phyloP scores from a whole-genome alignment of 1,284 basidiomycete species.

The Phellopilus nigrolimitatus region DNA sequence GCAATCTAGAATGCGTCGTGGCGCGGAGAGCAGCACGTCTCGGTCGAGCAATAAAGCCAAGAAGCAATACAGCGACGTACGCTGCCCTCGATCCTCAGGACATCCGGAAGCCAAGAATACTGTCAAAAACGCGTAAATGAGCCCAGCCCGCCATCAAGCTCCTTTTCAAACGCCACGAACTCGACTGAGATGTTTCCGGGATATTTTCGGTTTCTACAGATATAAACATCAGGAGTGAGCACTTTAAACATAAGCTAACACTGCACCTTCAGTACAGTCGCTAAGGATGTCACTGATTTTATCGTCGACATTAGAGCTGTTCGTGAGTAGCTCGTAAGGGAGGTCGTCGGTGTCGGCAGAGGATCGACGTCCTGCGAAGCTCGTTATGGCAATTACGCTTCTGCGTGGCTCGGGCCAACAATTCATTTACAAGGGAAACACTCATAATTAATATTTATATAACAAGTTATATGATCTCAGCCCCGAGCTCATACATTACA shows the following conservation, averaged over 20 bases:
- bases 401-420: too few relatives aligned
- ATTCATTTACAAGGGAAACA: too few relatives aligned
- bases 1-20: slow-evolving; percentile 47
- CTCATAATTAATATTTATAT: too few relatives aligned
- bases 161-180: slow-evolving; percentile 12
- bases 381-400: background rate
- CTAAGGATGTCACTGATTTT: slow-evolving; percentile 20
- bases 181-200: slow-evolving; percentile 23
- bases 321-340: slow-evolving; percentile 8
- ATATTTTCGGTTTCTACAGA: slow-evolving; percentile 21
- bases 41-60: slow-evolving; percentile 4
- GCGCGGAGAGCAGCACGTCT: background rate
- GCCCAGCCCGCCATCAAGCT: background rate
- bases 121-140: slow-evolving; percentile 29
- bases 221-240: background rate
- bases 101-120: slow-evolving; percentile 89
- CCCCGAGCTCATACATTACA: too few relatives aligned
- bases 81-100: slow-evolving; percentile 74
- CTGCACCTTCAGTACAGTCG: slow-evolving; percentile 18
- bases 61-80: slow-evolving; percentile 35
- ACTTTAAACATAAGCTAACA: background rate
- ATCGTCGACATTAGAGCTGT: slow-evolving; percentile 19
- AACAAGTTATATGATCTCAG: background rate
- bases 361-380: background rate
- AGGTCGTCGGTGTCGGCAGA: background rate